These are phyloP conservation scores for Myrmaecium sp. DNA, from an alignment of 2,329 filamentous ascomycete species.

Conservation along the genomic window DNA sequence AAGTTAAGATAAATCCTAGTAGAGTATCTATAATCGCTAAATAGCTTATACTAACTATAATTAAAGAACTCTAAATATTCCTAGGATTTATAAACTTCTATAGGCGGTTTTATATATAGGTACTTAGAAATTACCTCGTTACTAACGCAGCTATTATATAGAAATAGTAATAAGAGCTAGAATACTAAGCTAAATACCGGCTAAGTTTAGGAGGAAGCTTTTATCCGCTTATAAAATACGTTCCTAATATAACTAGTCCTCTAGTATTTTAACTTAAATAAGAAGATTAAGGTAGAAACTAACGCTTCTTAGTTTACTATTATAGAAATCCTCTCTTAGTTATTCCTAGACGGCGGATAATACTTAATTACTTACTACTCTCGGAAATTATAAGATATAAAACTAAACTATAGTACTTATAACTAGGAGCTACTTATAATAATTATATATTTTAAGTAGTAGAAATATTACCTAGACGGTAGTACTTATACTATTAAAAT, in stretches of 20 bases:
- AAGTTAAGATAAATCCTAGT: constrained; percentile 2
- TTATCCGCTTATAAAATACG: no score
- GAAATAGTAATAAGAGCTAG: neutral
- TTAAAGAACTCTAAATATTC: constrained; percentile 8
- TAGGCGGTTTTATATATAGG: constrained; percentile 6
- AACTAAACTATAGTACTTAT: constrained; percentile 15
- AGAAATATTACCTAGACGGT: no score
- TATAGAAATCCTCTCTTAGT: no score
- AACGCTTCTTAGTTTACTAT: no score
- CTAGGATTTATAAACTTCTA: constrained; percentile 13
- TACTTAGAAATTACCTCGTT: constrained; percentile 1
- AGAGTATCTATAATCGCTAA: constrained; percentile 1
- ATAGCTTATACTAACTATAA: neutral
- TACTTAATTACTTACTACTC: neutral
- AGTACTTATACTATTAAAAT: constrained; percentile 8
- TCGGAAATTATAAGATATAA: neutral
- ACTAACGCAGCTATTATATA: neutral
- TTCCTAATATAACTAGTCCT: neutral
- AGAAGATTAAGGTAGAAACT: constrained; percentile 7
- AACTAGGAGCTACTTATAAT: constrained; percentile 16
- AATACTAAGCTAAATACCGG: no score
- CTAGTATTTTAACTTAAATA: constrained; percentile 9
- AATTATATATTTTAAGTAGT: no score
- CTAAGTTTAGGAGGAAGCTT: no score
- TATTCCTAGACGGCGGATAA: no score